Evolutionary conservation across 805 yeast genomes (phyloP), one percentile per base, ranked within the genome.

Genomic region (Saitoella complicata): DNA sequence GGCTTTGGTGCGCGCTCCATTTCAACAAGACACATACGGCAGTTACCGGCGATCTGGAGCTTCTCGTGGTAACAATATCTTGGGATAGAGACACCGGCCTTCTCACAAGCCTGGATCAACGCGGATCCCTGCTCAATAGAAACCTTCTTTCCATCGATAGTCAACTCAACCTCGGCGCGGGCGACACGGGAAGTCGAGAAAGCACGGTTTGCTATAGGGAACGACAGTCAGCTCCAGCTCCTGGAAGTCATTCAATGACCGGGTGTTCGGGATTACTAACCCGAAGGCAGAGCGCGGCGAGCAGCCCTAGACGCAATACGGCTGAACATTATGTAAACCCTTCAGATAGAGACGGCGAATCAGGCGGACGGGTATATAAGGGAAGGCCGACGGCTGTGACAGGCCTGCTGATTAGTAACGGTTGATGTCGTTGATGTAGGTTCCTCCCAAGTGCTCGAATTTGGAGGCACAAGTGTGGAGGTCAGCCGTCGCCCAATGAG

Each of bases 51-150:
- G 58, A 83, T 74, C 34, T 93, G 87, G 52, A 84, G 72, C 63
- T 83, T 82, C 58, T 84, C 94, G 64, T 84, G 94, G 70, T 80
- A 84, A 66, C 94, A 84, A 69, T 84, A 84, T 53, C 94, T 73
- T 38, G 94, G 94, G 43, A 84, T 79, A 47, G 78, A 71, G 38
- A 82, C 87, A 46, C 94, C 94, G 37, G 94, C 94, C 64, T 79
- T 78, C 58, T 84, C 94, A 51, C 88, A 85, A 43, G 94, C 94
- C 65, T 84, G 94, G 58, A 84, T 83, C 50, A 84, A 78, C 12
- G 93, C 79, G 39, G 93, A 74, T 2, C 94, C 93, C 41, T 86
- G 86, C 61, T 83, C 94, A 51, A 84, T 78, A 44, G 72, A 69
- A 38, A 84, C 91, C 45, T 74, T 71, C 51, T 72, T 72, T 42